Base-by-base conservation (phyloP, 2,329 filamentous ascomycete genomes). In the Bipolaris bicolor region DNA sequence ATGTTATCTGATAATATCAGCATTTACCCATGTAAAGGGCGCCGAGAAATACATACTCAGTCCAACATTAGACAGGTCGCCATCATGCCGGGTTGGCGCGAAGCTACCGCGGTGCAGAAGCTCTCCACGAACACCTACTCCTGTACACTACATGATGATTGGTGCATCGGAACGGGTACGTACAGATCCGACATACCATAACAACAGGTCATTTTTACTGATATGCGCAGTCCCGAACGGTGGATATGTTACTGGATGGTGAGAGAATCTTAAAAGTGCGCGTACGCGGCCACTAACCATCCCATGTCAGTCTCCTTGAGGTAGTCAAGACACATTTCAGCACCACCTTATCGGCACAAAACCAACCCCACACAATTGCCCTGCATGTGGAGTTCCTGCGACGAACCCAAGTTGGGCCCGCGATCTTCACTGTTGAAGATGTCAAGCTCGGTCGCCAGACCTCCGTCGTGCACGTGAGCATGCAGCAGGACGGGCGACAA, bases 301-400 rank as follows among this genome's bases (percentile, higher is more conserved):
- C 24, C 20, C 34, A 15, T 40, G 15, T 15, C 33, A 58, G 84
- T 47, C 82, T 91, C 60, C 81, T 89, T 60, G 80, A 82, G 52
- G 84, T 87, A 16, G 85, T 85, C 22, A 76, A 78, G 9, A 80
- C 78, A 2, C 88, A 90, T 73, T 88, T 88, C 77, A 74, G 63
- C 24, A 83, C 81, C 6, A 83, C 86, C 5, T 82, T 88, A 18
- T 76, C 80, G 58, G 79, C 82, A 49, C 84, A 83, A 49, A 82
- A 85, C 57, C 84, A 86, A 71, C 85, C 87, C 1, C 82, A 88
- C 55, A 86, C 86, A 5, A 84, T 90, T 52, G 82, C 85, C 10
- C 78, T 89, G 18, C 87, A 90, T 67, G 79, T 88, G 36, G 82
- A 87, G 56, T 90, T 89, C 75, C 79, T 90, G 5, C 83, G 87